phyloP scores from a whole-genome alignment of 495 filamentous ascomycete genomes.

The Neurospora sp. region DNA sequence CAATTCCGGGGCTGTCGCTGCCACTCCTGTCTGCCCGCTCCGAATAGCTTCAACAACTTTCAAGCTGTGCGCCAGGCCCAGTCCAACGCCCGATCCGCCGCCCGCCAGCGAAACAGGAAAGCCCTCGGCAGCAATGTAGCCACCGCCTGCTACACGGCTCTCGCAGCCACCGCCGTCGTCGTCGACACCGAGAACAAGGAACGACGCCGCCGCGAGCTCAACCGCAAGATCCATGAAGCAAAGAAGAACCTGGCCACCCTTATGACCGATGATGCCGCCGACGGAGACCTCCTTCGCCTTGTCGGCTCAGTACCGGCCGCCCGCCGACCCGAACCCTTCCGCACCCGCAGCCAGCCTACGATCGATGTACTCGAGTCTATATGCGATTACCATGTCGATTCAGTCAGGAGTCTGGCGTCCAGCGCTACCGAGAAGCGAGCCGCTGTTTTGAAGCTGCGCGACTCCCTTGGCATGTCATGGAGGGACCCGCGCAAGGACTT shows the following conservation, averaged over 20 bases:
- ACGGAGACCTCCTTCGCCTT: constrained; percentile 12
- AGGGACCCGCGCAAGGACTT: neutral
- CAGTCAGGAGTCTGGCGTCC: neutral
- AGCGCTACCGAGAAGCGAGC: neutral
- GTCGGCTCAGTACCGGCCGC: neutral
- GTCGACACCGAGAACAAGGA: constrained; percentile 56
- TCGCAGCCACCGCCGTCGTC: constrained; percentile 61
- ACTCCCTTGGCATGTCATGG: constrained; percentile 2
- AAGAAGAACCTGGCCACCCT: constrained; percentile 7
- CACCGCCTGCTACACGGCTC: constrained; percentile 60
- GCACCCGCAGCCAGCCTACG: neutral
- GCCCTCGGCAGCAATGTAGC: constrained; percentile 51
- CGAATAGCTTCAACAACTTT: constrained; percentile 32
- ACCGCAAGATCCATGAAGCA: constrained; percentile 43
- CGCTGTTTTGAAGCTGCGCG: neutral
- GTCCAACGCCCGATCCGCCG: neutral
- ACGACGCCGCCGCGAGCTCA: constrained; percentile 51
- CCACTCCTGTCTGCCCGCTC: constrained; percentile 48
- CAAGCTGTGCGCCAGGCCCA: constrained; percentile 40
- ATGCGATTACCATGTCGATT: constrained; percentile 1
- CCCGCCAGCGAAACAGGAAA: constrained; percentile 36
- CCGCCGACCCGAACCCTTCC: neutral
- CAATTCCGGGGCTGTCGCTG: constrained; percentile 55
- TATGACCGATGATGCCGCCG: constrained; percentile 7
- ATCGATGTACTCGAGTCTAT: constrained; percentile 3